These are phyloP conservation scores for Hortiboletus campestris DNA, from an alignment of 768 basidiomycete genomes.

Conservation along the genomic window DNA sequence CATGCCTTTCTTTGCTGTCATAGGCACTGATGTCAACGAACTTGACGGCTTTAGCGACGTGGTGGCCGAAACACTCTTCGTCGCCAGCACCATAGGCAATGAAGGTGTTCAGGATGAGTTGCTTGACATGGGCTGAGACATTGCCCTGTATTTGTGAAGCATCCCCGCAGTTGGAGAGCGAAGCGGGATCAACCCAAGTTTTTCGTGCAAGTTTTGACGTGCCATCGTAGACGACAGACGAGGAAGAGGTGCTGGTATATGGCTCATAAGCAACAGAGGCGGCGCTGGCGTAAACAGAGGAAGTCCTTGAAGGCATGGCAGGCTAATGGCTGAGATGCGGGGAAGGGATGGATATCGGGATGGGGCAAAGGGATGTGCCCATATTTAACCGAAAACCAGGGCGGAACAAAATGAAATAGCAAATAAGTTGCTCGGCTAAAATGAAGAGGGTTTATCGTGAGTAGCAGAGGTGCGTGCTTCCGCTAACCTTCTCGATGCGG, in stretches of 20 bases:
- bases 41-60: constrained; percentile 56
- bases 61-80: constrained; percentile 58
- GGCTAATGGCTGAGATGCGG: background rate
- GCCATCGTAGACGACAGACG: constrained; percentile 28
- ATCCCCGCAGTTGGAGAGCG: constrained; percentile 58
- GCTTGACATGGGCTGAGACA: constrained; percentile 60
- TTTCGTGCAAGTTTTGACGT: constrained; percentile 28
- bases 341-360: constrained; percentile 2
- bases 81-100: constrained; percentile 69
- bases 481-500: constrained; percentile 28
- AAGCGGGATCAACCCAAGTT: constrained; percentile 65
- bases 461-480: constrained; percentile 20
- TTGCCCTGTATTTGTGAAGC: constrained; percentile 60
- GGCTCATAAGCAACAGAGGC: constrained; percentile 30
- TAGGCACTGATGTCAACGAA: constrained; percentile 59
- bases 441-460: constrained; percentile 28
- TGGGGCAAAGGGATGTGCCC: constrained; percentile 3
- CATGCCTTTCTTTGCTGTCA: constrained; percentile 44
- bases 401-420: constrained; percentile 11
- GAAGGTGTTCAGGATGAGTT: constrained; percentile 65
- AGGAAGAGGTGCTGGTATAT: constrained; percentile 17
- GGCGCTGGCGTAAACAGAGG: constrained; percentile 28
- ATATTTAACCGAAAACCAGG: constrained; percentile 29
- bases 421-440: constrained; percentile 26
- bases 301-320: constrained; percentile 27